phyloP scores from a whole-genome alignment of 2,329 filamentous ascomycete species.

The Aspergillus japonicus region DNA sequence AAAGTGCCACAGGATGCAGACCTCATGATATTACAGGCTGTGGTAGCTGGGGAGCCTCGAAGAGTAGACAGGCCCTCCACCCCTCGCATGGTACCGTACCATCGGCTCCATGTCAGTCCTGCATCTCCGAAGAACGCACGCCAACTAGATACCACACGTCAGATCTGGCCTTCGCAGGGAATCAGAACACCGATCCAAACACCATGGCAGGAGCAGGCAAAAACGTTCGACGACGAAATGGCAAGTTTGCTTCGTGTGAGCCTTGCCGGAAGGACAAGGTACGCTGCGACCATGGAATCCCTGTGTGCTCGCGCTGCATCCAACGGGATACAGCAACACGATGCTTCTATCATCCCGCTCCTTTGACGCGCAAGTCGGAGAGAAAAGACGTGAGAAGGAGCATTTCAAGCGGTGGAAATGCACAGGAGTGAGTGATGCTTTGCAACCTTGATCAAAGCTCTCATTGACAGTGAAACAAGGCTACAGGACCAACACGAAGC shows the following conservation, averaged over 20 bases:
- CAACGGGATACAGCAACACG: constrained; percentile 19
- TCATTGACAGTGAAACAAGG: too few species aligned
- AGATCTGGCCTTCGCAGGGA: background rate
- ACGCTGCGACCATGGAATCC: constrained; percentile 30
- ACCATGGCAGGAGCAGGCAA: background rate
- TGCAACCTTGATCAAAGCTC: too few species aligned
- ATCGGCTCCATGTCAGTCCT: too few species aligned
- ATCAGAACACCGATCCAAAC: background rate
- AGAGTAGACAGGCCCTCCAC: too few species aligned
- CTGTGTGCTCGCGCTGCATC: constrained; percentile 30
- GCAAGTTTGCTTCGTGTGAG: constrained; percentile 34
- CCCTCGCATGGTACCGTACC: too few species aligned
- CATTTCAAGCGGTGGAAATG: background rate
- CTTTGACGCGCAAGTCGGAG: constrained; percentile 23
- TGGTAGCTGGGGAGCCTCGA: too few species aligned
- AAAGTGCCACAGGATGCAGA: too few species aligned
- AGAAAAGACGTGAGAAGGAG: background rate
- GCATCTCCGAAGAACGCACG: background rate
- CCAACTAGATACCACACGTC: background rate
- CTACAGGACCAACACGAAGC: too few species aligned
- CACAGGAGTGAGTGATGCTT: background rate
- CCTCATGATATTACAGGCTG: too few species aligned
- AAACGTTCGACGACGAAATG: constrained; percentile 29
- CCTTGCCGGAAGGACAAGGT: constrained; percentile 34
- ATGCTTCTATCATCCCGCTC: constrained; percentile 37